These are phyloP conservation scores for Colletotrichum sansevieriae DNA, from an alignment of 2,329 filamentous ascomycete species.

Conservation along the genomic window DNA sequence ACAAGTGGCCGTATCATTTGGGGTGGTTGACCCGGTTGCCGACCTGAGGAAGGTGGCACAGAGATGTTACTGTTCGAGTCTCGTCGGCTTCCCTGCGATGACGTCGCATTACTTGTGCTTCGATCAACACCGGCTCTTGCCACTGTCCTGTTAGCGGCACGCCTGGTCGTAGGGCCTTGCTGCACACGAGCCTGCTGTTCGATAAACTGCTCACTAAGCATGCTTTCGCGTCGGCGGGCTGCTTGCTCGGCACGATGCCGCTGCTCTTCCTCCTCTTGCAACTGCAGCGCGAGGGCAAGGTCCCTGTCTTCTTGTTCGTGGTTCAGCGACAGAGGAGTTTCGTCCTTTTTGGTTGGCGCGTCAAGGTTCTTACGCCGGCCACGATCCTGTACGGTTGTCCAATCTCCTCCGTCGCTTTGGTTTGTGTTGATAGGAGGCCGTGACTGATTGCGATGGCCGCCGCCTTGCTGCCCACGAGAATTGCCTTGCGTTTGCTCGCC, in stretches of 20 bases:
- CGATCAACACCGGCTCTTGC: slow-evolving; percentile 37
- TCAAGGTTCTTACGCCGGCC: slow-evolving; percentile 30
- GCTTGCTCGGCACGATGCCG: slow-evolving; percentile 73
- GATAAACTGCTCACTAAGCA: slow-evolving; percentile 78
- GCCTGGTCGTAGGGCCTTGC: slow-evolving; percentile 47
- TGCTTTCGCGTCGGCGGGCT: slow-evolving; percentile 74
- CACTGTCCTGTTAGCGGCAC: slow-evolving; percentile 43
- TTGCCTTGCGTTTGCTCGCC: slow-evolving; percentile 55
- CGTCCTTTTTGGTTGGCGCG: slow-evolving; percentile 33
- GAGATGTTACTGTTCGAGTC: slow-evolving; percentile 32
- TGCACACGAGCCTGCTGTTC: slow-evolving; percentile 68
- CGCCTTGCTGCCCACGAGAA: neutral
- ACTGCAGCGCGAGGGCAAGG: slow-evolving; percentile 87
- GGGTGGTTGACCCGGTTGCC: slow-evolving; percentile 38
- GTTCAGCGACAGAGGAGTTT: slow-evolving; percentile 54
- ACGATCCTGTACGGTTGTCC: slow-evolving; percentile 66
- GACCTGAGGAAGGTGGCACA: slow-evolving; percentile 25
- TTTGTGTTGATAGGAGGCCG: slow-evolving; percentile 22
- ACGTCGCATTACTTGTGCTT: slow-evolving; percentile 32
- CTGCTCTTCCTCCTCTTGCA: slow-evolving; percentile 95
- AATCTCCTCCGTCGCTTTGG: slow-evolving; percentile 52
- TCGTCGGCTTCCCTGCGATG: slow-evolving; percentile 32
- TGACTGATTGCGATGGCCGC: slow-evolving; percentile 13
- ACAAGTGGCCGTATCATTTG: slow-evolving; percentile 62
- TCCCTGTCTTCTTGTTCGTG: slow-evolving; percentile 85